A percentile compares a stretch with the other conserved stretches of the same genome.
These are phyloP conservation scores for Cavenderia fasciculata DNA, from an alignment of 78 protist genomes.

Conservation along the genomic window DNA sequence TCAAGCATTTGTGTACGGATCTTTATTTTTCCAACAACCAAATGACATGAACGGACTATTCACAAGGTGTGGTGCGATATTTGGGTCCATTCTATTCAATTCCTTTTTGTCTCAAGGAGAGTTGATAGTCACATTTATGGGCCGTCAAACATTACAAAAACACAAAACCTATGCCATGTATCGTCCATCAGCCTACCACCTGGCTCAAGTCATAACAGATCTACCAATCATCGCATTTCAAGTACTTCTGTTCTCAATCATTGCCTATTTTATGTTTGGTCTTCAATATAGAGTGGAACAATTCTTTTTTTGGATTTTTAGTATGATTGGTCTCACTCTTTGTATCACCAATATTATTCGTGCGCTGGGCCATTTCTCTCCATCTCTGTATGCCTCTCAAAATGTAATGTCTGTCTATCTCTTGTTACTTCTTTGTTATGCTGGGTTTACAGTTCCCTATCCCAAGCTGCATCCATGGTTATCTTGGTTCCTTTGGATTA, in stretches of 20 bases:
- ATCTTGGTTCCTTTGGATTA: slow-evolving; percentile 63
- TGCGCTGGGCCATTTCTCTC: slow-evolving; percentile 40
- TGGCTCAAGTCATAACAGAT: slow-evolving; percentile 53
- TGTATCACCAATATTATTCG: slow-evolving; percentile 30
- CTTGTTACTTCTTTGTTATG: slow-evolving; percentile 38
- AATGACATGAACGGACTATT: slow-evolving; percentile 18
- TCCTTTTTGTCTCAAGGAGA: slow-evolving; percentile 65
- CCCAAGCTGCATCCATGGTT: slow-evolving; percentile 73
- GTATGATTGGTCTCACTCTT: slow-evolving; percentile 17
- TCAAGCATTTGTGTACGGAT: slow-evolving; percentile 66
- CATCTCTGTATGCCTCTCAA: slow-evolving; percentile 44
- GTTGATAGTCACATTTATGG: slow-evolving; percentile 11
- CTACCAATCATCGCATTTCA: slow-evolving; percentile 37
- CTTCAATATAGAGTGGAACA: slow-evolving; percentile 43
- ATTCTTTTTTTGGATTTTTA: slow-evolving; percentile 45
- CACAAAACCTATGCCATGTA: slow-evolving; percentile 67
- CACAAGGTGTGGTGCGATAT: slow-evolving; percentile 66
- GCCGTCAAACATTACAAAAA: slow-evolving; percentile 55
- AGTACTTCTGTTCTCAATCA: slow-evolving; percentile 23
- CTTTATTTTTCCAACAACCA: slow-evolving; percentile 37
- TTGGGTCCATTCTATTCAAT: slow-evolving; percentile 25
- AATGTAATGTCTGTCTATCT: slow-evolving; percentile 33
- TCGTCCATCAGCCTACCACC: slow-evolving; percentile 41
- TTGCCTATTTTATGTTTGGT: slow-evolving; percentile 67
- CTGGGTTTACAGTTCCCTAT: slow-evolving; percentile 54